Percentiles rank a stretch among this genome's conserved stretches.
These are phyloP conservation scores for Stagonosporopsis chrysanthemi DNA, from an alignment of 2,329 filamentous ascomycete genomes.

Conservation along the genomic window DNA sequence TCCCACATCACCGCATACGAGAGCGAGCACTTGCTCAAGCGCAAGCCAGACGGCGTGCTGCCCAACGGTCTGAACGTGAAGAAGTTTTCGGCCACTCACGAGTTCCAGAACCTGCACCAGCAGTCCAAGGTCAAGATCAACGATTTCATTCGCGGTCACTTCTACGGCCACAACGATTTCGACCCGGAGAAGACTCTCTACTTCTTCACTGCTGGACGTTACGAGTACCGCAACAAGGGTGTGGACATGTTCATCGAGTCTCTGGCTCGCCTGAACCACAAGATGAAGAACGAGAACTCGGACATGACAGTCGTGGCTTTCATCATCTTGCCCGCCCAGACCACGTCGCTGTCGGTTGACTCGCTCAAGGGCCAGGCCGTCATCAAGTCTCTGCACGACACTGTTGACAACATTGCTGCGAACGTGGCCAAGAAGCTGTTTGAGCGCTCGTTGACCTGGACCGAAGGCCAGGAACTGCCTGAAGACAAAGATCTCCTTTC, in stretches of 20 bases:
- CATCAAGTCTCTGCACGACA: conserved; percentile 94
- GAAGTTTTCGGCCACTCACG: conserved; percentile 97
- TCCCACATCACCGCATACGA: conserved; percentile 99
- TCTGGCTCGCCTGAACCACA: conserved; percentile 90
- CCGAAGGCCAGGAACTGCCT: conserved; percentile 89
- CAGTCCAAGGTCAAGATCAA: conserved; percentile 98
- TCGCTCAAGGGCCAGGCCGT: conserved; percentile 96
- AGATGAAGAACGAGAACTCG: conserved; percentile 82
- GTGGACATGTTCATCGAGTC: conserved; percentile 99
- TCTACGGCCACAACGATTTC: conserved; percentile 98
- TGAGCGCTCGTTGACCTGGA: conserved; percentile 93
- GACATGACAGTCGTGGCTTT: conserved; percentile 97
- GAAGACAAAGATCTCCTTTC: conserved; percentile 97
- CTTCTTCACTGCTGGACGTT: conserved; percentile 95
- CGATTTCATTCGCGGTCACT: conserved; percentile 96
- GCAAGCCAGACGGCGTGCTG: conserved; percentile 94
- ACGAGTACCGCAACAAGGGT: conserved; percentile 98
- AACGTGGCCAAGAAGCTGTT: conserved; percentile 94
- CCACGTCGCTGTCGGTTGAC: conserved; percentile 91
- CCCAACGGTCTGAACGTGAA: conserved; percentile 98
- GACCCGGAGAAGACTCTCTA: conserved; percentile 96
- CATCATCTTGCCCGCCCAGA: conserved; percentile 98
- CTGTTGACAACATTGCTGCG: conserved; percentile 88
- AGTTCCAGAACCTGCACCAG: conserved; percentile 98
- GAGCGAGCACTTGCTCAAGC: conserved; percentile 95